Evolutionary conservation across 805 yeast genomes (phyloP).

Genomic region (Hanseniaspora meyeri): DNA sequence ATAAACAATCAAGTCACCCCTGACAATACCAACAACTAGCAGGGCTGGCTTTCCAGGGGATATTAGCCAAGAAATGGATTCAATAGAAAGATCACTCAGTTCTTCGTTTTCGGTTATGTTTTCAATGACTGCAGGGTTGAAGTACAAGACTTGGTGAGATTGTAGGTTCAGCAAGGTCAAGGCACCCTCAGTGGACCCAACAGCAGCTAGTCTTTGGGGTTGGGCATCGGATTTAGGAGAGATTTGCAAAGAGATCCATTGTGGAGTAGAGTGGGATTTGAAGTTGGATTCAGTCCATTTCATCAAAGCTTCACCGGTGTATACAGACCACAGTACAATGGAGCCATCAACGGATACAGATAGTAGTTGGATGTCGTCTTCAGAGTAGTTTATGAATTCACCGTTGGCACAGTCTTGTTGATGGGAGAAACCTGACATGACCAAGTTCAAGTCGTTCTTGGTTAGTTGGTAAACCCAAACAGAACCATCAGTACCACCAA

Average conservation of each 20-base stretch:
- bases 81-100: conserved; percentile 50
- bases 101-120: conserved; percentile 44
- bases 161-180: conserved; percentile 66
- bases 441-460: conserved; percentile 47
- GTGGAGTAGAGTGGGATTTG: conserved; percentile 55
- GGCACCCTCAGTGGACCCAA: conserved; percentile 79
- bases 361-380: conserved; percentile 49
- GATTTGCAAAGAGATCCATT: conserved; percentile 71
- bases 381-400: conserved; percentile 48
- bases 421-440: conserved; percentile 73
- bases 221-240: conserved; percentile 31
- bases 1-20: conserved; percentile 72
- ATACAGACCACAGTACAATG: conserved; percentile 81
- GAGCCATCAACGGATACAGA: conserved; percentile 79
- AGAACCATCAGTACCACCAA: conserved; percentile 85
- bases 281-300: conserved; percentile 54
- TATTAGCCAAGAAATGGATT: conserved; percentile 73
- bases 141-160: conserved; percentile 56
- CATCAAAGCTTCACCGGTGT: conserved; percentile 56
- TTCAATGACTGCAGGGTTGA: conserved; percentile 49
- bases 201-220: conserved; percentile 37
- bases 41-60: conserved; percentile 33
- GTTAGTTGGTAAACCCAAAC: conserved; percentile 83
- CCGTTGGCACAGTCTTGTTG: conserved; percentile 72
- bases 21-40: conserved; percentile 79